phyloP scores from a whole-genome alignment of 169 alveolate species.

The Pseudocohnilembus persalinus region DNA sequence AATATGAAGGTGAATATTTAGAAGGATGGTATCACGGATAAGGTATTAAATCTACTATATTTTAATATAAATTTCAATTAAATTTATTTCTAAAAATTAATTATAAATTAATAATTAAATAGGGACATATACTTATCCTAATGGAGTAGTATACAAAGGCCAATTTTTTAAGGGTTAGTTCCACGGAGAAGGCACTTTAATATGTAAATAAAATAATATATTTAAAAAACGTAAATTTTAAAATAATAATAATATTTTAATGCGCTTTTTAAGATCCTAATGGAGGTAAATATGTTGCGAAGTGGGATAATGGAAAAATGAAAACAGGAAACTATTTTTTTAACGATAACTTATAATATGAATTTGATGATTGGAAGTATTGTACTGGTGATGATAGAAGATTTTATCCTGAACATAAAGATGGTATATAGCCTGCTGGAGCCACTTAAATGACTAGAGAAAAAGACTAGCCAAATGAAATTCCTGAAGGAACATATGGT shows the following conservation, averaged over 20 bases:
- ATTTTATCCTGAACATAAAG: constrained; percentile 66
- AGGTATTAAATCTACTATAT: too few species aligned
- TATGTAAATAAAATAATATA: constrained; percentile 62
- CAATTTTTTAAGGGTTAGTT: constrained; percentile 79
- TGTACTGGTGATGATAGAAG: constrained; percentile 74
- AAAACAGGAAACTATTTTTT: constrained; percentile 70
- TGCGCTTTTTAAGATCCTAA: constrained; percentile 21
- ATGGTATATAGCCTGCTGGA: constrained; percentile 72
- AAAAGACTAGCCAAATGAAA: constrained; percentile 59
- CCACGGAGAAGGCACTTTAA: constrained; percentile 81
- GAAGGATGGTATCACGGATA: constrained; percentile 80
- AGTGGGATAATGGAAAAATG: constrained; percentile 79
- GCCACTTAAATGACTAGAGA: constrained; percentile 72
- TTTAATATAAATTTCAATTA: too few species aligned
- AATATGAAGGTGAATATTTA: constrained; percentile 66
- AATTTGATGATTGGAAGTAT: constrained; percentile 67
- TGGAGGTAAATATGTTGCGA: constrained; percentile 64
- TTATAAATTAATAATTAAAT: not conserved
- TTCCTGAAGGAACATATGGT: constrained; percentile 83
- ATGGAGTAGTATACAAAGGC: constrained; percentile 78
- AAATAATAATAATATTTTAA: not conserved
- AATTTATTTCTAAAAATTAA: too few species aligned
- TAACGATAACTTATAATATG: constrained; percentile 68
- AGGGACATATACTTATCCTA: constrained; percentile 63
- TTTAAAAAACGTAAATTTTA: not conserved